Conservation (phyloP, 768 basidiomycete genomes). For the Kwoniella dendrophila region DNA sequence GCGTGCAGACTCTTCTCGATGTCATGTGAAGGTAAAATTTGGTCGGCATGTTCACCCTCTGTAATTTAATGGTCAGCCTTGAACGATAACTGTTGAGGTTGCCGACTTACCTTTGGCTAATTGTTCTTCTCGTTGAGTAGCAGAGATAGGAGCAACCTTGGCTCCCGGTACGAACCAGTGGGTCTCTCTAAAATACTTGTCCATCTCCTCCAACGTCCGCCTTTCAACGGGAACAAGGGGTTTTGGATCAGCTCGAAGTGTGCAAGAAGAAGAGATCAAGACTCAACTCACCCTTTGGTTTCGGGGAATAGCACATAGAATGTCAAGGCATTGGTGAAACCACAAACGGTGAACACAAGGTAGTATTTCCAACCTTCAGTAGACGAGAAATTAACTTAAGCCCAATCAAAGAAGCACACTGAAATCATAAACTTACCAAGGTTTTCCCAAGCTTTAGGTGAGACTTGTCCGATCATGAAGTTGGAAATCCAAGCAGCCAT, state of each 20-base stretch:
- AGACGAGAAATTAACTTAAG: background rate
- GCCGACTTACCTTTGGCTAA: slow-evolving; percentile 23
- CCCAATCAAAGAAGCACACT: background rate
- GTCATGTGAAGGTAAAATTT: background rate
- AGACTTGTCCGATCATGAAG: slow-evolving; percentile 51
- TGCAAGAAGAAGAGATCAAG: background rate
- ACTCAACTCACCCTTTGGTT: slow-evolving; percentile 41
- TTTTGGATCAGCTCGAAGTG: background rate
- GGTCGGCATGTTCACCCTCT: background rate
- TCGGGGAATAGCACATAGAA: slow-evolving; percentile 52
- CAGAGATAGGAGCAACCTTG: slow-evolving; percentile 18
- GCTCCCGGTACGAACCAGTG: slow-evolving; percentile 41
- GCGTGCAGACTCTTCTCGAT: slow-evolving; percentile 4
- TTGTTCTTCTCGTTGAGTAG: slow-evolving; percentile 25
- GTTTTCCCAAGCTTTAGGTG: slow-evolving; percentile 40
- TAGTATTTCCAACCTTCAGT: slow-evolving; percentile 53
- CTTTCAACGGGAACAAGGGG: no score
- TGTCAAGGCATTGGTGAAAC: slow-evolving; percentile 49
- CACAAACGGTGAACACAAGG: slow-evolving; percentile 49
- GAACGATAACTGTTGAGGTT: background rate
- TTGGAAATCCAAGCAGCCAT: slow-evolving; percentile 49
- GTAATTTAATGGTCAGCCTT: background rate
- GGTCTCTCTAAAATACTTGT: slow-evolving; percentile 30
- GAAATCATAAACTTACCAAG: slow-evolving; percentile 31
- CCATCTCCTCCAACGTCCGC: slow-evolving; percentile 49